A percentile compares a stretch with the other conserved stretches of the same genome.
Evolutionary conservation across 768 basidiomycete genomes (phyloP).

Genomic region (Albatrellus ellisii): DNA sequence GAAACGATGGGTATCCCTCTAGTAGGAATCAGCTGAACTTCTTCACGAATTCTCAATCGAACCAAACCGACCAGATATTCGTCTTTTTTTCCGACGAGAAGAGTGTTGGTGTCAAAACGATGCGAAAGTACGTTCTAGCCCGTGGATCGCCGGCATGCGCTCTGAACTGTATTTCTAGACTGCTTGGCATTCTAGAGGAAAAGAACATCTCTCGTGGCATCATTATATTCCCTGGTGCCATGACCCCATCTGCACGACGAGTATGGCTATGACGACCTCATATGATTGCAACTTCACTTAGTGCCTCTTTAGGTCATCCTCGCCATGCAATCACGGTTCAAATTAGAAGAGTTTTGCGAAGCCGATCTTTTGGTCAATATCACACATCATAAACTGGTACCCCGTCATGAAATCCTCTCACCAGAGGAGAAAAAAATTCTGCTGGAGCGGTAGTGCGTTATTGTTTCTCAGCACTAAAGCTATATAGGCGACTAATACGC

Average conservation of each 20-base stretch:
- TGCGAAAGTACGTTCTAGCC: conserved; percentile 67
- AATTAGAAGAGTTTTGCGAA: conserved; percentile 93
- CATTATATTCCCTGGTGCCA: conserved; percentile 90
- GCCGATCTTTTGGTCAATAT: conserved; percentile 96
- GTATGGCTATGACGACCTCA: conserved; percentile 26
- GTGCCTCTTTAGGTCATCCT: conserved; percentile 60
- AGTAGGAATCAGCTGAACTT: conserved; percentile 88
- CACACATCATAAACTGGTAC: conserved; percentile 90
- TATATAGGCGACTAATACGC: not conserved
- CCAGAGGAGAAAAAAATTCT: conserved; percentile 78
- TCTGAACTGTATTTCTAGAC: no score
- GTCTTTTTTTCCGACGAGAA: conserved; percentile 93
- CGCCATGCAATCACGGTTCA: conserved; percentile 77
- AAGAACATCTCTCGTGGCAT: conserved; percentile 84
- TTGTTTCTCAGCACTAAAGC: not conserved
- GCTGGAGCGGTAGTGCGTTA: conserved; percentile 83
- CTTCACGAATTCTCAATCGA: conserved; percentile 61
- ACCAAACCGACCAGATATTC: conserved; percentile 72
- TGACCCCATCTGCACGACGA: conserved; percentile 96
- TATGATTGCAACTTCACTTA: not conserved
- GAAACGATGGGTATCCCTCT: conserved; percentile 9
- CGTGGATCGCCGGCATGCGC: not conserved
- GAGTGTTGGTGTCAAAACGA: conserved; percentile 93
- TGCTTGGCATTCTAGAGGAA: conserved; percentile 84
- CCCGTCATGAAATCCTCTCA: conserved; percentile 79